Percentiles rank a stretch among this genome's conserved stretches.
Conservation (phyloP, 2,329 filamentous ascomycete genomes). For the Hymenoscyphus linearis region DNA sequence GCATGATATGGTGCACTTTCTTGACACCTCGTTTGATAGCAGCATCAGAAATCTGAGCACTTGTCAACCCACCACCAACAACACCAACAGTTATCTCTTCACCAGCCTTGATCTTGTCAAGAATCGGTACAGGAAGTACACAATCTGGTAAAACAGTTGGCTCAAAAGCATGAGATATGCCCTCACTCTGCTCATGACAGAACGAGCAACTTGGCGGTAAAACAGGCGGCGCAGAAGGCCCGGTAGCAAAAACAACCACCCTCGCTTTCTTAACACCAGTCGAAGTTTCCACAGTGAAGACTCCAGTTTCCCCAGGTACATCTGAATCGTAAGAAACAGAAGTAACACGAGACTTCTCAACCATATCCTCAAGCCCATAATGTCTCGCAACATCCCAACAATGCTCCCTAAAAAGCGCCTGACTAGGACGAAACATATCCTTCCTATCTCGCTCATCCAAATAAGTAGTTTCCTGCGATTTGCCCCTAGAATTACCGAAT, state of each 20-base stretch:
- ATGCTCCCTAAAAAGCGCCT: conserved; percentile 56
- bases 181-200: conserved; percentile 25
- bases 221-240: conserved; percentile 56
- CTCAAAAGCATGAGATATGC: conserved; percentile 20
- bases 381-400: conserved; percentile 52
- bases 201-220: conserved; percentile 35
- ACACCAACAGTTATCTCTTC: conserved; percentile 60
- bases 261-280: conserved; percentile 50
- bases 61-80: conserved; percentile 71
- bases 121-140: conserved; percentile 34
- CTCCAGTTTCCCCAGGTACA: conserved; percentile 34
- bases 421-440: conserved; percentile 64
- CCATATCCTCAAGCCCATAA: conserved; percentile 52
- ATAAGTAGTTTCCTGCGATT: conserved; percentile 24
- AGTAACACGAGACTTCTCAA: conserved; percentile 47
- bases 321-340: conserved; percentile 20
- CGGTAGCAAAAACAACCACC: conserved; percentile 64
- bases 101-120: conserved; percentile 45
- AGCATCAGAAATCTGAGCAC: conserved; percentile 66
- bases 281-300: conserved; percentile 62
- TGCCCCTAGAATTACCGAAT: conserved; percentile 33
- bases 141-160: conserved; percentile 3
- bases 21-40: conserved; percentile 58
- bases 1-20: conserved; percentile 67
- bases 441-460: conserved; percentile 62